These are phyloP conservation scores for Pythium insidiosum DNA, from an alignment of 352 stramenopile species.

Conservation along the genomic window DNA sequence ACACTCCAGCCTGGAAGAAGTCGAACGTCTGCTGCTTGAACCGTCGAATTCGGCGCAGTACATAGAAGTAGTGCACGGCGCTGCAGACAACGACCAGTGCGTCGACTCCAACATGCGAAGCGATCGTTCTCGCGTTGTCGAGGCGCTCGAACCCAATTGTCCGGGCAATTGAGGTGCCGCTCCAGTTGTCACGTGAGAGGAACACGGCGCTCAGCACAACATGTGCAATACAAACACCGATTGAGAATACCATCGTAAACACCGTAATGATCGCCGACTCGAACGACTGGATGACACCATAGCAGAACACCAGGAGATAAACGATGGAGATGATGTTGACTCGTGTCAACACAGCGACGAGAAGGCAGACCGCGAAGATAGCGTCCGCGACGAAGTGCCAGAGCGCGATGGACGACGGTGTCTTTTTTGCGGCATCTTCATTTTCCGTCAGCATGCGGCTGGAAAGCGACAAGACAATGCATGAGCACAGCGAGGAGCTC, in stretches of 20 bases:
- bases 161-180: slow-evolving; percentile 2
- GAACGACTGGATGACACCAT: slow-evolving; percentile 54
- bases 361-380: slow-evolving; percentile 33
- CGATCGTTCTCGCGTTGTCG: slow-evolving; percentile 20
- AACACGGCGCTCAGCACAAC: slow-evolving; percentile 21
- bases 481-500: too few species aligned
- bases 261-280: slow-evolving; percentile 37
- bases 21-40: slow-evolving; percentile 33
- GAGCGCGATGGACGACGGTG: too few species aligned
- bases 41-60: slow-evolving; percentile 28
- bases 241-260: slow-evolving; percentile 34
- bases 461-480: too few species aligned
- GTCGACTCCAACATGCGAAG: slow-evolving; percentile 51
- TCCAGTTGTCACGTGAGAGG: slow-evolving; percentile 4
- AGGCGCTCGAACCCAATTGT: slow-evolving; percentile 45
- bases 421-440: too few species aligned
- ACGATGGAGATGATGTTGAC: slow-evolving; percentile 52
- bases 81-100: slow-evolving; percentile 46
- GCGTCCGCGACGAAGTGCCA: slow-evolving; percentile 10
- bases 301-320: slow-evolving; percentile 67
- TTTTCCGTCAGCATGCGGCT: too few species aligned
- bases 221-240: slow-evolving; percentile 33
- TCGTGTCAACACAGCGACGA: slow-evolving; percentile 36
- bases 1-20: slow-evolving; percentile 47
- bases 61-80: slow-evolving; percentile 54